Evolutionary conservation across 106 monocot species (phyloP), one percentile per base, ranked within the genome.

Genomic region (Triglochin maritima): DNA sequence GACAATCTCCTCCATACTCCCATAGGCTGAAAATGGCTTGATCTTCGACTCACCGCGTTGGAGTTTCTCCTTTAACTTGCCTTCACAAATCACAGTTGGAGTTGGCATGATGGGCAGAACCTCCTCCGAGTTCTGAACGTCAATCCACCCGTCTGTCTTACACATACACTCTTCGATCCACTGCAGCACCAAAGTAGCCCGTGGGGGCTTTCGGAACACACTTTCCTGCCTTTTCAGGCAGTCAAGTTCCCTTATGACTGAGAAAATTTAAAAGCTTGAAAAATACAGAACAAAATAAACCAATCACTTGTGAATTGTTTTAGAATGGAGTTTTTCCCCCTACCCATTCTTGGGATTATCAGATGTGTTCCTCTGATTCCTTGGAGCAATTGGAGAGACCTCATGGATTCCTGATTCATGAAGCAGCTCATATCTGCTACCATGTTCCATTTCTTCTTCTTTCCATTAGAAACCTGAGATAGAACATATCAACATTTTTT

Each of bases 121-220:
- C 78, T 96, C 90, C 16, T 46, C 16, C 56, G 90, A 80, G 79
- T 76, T 88, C 70, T 96, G 95, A 7, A 96, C 95, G 74, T 96
- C 87, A 72, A 96, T 81, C 95, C 95, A 96, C 90, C 87, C 85
- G 56, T 81, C 75, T 51, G 64, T 65, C 17, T 76, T 83, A 71
- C 81, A 64, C 95, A 96, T 96, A 73, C 95, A 84, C 44, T 81
- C 79, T 55, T 96, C 81, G 46, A 96, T 88, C 95, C 95, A 96
- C 60, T 84, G 70, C 58, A 96, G 62, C 9, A 76, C 76, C 47
- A 74, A 71, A 65, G 87, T 88, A 7, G 74, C 81, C 66, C 50
- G 74, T 43, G 72, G 67, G 29, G 72, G 49, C 44, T 62, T 69
- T 50, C 76, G 68, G 70, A 82, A 82, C 17, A 77, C 41, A 63